These are phyloP conservation scores for Fusarium sp. DNA, from an alignment of 2,329 filamentous ascomycete species.

Conservation along the genomic window DNA sequence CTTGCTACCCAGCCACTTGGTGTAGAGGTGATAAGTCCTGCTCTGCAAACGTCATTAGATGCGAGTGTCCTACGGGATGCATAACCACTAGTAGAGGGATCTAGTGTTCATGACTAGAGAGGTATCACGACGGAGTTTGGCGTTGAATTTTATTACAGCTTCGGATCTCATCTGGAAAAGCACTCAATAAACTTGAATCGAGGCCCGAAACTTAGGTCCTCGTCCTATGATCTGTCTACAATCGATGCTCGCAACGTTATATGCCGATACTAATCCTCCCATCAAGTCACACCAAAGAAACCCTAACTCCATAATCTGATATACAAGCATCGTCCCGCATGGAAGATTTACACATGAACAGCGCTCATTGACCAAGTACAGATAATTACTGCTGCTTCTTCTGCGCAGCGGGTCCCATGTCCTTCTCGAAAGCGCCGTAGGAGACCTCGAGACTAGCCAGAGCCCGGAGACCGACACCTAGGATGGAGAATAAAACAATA, in stretches of 20 bases:
- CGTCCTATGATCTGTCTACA: slow-evolving; percentile 38
- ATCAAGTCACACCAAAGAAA: slow-evolving; percentile 44
- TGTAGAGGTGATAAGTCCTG: slow-evolving; percentile 53
- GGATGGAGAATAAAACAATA: slow-evolving; percentile 78
- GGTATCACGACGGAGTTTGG: slow-evolving; percentile 42
- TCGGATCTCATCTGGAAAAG: slow-evolving; percentile 31
- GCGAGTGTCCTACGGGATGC: background rate
- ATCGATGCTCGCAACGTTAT: slow-evolving; percentile 35
- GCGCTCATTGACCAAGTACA: slow-evolving; percentile 18
- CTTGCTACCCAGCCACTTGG: slow-evolving; percentile 90
- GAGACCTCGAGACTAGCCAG: slow-evolving; percentile 86
- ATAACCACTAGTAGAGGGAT: slow-evolving; percentile 1
- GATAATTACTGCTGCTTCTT: slow-evolving; percentile 70
- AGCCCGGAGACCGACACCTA: slow-evolving; percentile 81
- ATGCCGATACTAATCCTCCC: slow-evolving; percentile 41
- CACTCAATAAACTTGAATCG: slow-evolving; percentile 21
- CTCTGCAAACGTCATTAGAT: background rate
- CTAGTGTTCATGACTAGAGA: slow-evolving; percentile 13
- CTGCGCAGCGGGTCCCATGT: slow-evolving; percentile 88
- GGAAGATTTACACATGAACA: slow-evolving; percentile 25
- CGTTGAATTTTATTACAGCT: slow-evolving; percentile 36
- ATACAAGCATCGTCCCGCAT: slow-evolving; percentile 40
- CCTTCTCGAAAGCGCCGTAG: slow-evolving; percentile 96
- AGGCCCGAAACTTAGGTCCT: slow-evolving; percentile 15
- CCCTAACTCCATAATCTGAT: slow-evolving; percentile 49